phyloP scores from a whole-genome alignment of 2,329 filamentous ascomycete genomes.

The Coniochaeta pulveracea region DNA sequence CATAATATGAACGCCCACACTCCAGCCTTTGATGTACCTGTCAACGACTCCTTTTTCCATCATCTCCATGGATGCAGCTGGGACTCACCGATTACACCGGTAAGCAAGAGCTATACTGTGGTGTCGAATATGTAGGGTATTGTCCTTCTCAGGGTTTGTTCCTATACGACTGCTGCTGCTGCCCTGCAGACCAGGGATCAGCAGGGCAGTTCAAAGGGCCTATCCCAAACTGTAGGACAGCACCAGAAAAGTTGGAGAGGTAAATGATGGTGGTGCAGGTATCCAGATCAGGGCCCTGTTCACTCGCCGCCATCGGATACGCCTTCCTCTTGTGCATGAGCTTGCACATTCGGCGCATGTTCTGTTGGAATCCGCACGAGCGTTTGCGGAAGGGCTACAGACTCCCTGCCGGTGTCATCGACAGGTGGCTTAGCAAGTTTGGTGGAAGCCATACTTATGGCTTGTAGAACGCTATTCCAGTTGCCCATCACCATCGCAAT shows the following conservation, averaged over 20 bases:
- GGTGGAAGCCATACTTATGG: slow-evolving; percentile 77
- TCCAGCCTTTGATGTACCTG: too few relatives aligned
- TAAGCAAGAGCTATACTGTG: too few relatives aligned
- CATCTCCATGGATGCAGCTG: too few relatives aligned
- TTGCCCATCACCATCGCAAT: slow-evolving; percentile 78
- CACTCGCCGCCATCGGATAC: slow-evolving; percentile 31
- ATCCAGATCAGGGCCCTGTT: neutral
- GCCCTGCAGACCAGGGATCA: too few relatives aligned
- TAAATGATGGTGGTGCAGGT: neutral
- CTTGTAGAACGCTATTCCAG: slow-evolving; percentile 77
- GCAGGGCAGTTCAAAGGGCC: too few relatives aligned
- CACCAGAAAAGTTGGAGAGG: neutral
- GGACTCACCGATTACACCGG: too few relatives aligned
- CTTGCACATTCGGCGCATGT: slow-evolving; percentile 55
- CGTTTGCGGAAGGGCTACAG: slow-evolving; percentile 56
- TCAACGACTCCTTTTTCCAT: too few relatives aligned
- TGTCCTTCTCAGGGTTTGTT: too few relatives aligned
- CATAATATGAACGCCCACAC: too few relatives aligned
- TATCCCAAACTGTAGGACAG: too few relatives aligned
- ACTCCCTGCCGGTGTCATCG: slow-evolving; percentile 26
- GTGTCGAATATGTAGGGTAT: too few relatives aligned
- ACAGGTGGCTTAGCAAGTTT: slow-evolving; percentile 55
- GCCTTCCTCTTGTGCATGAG: slow-evolving; percentile 37
- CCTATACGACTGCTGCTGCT: too few relatives aligned
- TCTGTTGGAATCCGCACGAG: slow-evolving; percentile 78